These are phyloP conservation scores for Selaginella moellendorffii DNA, from an alignment of 75 land plant genomes.

Conservation along the genomic window DNA sequence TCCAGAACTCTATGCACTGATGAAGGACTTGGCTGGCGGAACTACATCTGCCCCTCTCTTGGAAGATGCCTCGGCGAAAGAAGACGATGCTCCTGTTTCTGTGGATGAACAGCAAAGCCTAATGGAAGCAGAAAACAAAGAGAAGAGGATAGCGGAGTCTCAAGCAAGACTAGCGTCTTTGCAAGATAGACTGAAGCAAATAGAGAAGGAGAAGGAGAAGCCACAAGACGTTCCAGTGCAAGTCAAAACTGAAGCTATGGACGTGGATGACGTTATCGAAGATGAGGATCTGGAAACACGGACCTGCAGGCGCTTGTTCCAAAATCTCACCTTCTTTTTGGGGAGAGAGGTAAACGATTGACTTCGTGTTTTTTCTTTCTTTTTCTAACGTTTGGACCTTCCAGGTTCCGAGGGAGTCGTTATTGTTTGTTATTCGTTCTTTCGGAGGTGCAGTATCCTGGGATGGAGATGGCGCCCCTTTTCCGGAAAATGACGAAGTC, in stretches of 20 bases:
- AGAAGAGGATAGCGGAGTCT: slow-evolving; percentile 25
- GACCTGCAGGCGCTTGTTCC: slow-evolving; percentile 49
- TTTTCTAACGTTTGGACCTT: too few relatives aligned
- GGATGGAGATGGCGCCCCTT: slow-evolving; percentile 92
- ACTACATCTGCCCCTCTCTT: slow-evolving; percentile 6
- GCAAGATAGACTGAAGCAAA: slow-evolving; percentile 69
- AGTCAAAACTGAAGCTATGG: slow-evolving; percentile 9
- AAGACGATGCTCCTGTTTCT: background rate
- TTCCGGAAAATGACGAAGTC: slow-evolving; percentile 48
- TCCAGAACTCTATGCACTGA: slow-evolving; percentile 76
- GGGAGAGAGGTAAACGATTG: slow-evolving; percentile 86
- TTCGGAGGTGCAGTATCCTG: slow-evolving; percentile 91
- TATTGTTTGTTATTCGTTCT: slow-evolving; percentile 74
- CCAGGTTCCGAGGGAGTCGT: slow-evolving; percentile 91
- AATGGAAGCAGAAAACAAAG: slow-evolving; percentile 19
- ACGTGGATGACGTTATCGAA: slow-evolving; percentile 24
- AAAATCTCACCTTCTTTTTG: slow-evolving; percentile 60
- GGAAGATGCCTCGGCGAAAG: slow-evolving; percentile 7
- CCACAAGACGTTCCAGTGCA: slow-evolving; percentile 15
- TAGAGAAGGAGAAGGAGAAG: slow-evolving; percentile 29
- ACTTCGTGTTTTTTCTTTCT: too few relatives aligned
- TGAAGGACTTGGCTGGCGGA: slow-evolving; percentile 43
- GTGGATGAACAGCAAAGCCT: slow-evolving; percentile 31
- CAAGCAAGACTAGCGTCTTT: slow-evolving; percentile 63
- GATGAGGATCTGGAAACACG: slow-evolving; percentile 53